A percentile compares a stretch with the other conserved stretches of the same genome.
Conservation (phyloP, 805 yeast genomes). For the Lachancea dasiensis region DNA sequence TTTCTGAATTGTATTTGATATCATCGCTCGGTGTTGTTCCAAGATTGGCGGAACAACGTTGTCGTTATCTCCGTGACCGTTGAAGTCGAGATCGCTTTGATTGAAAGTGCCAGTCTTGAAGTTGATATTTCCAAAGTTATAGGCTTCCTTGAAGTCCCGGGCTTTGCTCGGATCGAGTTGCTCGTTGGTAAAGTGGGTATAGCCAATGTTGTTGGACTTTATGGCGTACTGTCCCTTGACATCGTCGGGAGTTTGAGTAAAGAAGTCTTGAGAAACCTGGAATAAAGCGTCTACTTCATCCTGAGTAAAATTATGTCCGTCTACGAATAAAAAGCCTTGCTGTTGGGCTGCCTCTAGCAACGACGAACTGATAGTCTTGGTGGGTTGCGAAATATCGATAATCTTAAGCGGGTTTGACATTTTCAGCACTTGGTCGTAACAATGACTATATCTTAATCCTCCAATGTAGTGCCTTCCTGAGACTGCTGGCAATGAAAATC, state of each 20-base stretch:
- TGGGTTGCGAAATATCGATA: slow-evolving; percentile 48
- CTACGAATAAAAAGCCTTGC: slow-evolving; percentile 61
- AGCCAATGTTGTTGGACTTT: slow-evolving; percentile 52
- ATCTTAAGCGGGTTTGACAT: slow-evolving; percentile 35
- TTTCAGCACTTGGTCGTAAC: background rate
- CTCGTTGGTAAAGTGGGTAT: slow-evolving; percentile 50
- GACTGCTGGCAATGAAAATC: too few species aligned
- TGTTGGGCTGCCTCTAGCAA: slow-evolving; percentile 54
- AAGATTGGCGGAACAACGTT: slow-evolving; percentile 50
- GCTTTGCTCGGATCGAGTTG: slow-evolving; percentile 32
- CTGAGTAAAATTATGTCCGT: slow-evolving; percentile 59
- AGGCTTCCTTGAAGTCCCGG: slow-evolving; percentile 65
- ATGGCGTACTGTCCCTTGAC: slow-evolving; percentile 49
- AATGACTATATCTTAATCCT: background rate
- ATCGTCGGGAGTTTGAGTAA: slow-evolving; percentile 40
- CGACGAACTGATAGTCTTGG: slow-evolving; percentile 41
- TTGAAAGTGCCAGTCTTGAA: slow-evolving; percentile 42
- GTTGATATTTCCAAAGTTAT: slow-evolving; percentile 56
- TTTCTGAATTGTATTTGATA: slow-evolving; percentile 40
- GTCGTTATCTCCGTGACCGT: slow-evolving; percentile 18
- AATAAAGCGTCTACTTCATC: slow-evolving; percentile 49
- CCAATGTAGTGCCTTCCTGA: background rate
- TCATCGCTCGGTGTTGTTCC: slow-evolving; percentile 36
- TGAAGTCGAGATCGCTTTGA: slow-evolving; percentile 12
- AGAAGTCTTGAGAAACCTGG: slow-evolving; percentile 44